phyloP scores from a whole-genome alignment of 1,284 basidiomycete genomes.

The Ustilago lituana region DNA sequence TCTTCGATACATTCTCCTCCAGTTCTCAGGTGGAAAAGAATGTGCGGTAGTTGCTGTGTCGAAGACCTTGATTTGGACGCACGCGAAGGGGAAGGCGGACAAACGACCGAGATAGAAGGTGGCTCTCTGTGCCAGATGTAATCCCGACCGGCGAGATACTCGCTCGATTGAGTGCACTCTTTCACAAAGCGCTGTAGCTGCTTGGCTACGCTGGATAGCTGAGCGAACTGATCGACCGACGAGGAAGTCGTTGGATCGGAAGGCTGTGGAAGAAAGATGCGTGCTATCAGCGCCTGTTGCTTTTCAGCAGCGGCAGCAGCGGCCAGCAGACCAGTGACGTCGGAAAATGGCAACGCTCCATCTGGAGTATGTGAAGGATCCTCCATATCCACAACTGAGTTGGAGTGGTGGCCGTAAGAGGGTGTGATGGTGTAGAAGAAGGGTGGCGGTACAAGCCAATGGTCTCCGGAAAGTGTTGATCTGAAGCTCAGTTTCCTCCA shows the following conservation, averaged over 20 bases:
- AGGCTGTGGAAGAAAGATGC: constrained; percentile 22
- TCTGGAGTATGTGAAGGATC: background rate
- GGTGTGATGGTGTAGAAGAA: constrained; percentile 1
- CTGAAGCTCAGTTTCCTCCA: constrained; percentile 27
- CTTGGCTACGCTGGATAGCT: constrained; percentile 17
- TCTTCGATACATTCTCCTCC: constrained; percentile 84
- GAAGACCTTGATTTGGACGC: constrained; percentile 3
- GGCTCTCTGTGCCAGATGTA: constrained; percentile 66
- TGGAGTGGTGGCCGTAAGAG: background rate
- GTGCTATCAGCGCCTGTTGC: constrained; percentile 39
- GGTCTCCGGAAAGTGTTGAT: constrained; percentile 21
- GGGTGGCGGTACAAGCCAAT: background rate
- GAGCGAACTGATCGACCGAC: constrained; percentile 23
- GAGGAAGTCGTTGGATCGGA: constrained; percentile 4
- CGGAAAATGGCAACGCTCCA: constrained; percentile 44
- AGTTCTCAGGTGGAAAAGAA: constrained; percentile 37
- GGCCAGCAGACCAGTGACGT: constrained; percentile 27
- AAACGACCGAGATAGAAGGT: constrained; percentile 42
- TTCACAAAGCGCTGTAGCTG: constrained; percentile 6
- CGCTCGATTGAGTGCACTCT: constrained; percentile 1
- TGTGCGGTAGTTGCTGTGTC: constrained; percentile 17
- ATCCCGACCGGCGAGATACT: constrained; percentile 14
- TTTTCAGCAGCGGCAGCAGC: constrained; percentile 39
- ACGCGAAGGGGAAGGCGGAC: constrained; percentile 10
- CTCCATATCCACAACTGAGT: background rate